Evolutionary conservation across 148 eudicot genomes (phyloP).

Genomic region (Vaccinium myrtillus): DNA sequence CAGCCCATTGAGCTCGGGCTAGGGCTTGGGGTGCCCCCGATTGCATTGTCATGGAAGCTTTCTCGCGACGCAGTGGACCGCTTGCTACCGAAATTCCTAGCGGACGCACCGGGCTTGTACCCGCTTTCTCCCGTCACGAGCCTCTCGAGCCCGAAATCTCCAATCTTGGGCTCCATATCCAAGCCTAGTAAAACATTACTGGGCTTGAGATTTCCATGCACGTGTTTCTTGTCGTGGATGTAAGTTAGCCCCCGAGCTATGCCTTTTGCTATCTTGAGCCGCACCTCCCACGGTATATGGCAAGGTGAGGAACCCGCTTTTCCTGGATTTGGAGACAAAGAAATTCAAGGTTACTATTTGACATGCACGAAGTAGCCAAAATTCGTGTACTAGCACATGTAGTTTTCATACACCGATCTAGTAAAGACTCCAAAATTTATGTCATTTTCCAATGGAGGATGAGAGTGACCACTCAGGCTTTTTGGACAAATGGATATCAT

Average conservation of each 20-base stretch:
- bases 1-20: slow-evolving; percentile 74
- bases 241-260: slow-evolving; percentile 86
- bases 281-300: slow-evolving; percentile 78
- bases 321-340: slow-evolving; percentile 32
- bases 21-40: slow-evolving; percentile 71
- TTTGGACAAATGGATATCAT: not conserved
- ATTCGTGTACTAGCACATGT: not conserved
- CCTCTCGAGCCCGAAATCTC: slow-evolving; percentile 85
- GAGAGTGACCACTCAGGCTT: not conserved
- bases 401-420: no score
- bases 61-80: slow-evolving; percentile 87
- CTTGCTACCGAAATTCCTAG: slow-evolving; percentile 82
- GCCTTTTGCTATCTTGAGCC: slow-evolving; percentile 89
- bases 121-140: slow-evolving; percentile 61
- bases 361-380: not conserved
- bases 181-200: slow-evolving; percentile 66
- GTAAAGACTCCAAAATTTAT: no score
- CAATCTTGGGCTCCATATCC: slow-evolving; percentile 90
- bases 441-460: slow-evolving; percentile 9
- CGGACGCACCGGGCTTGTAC: slow-evolving; percentile 58
- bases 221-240: slow-evolving; percentile 93
- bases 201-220: slow-evolving; percentile 92
- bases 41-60: slow-evolving; percentile 58
- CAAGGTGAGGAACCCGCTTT: slow-evolving; percentile 84
- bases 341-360: not conserved